phyloP scores from a whole-genome alignment of 2,329 filamentous ascomycete species.

The Penicillium decumbens region DNA sequence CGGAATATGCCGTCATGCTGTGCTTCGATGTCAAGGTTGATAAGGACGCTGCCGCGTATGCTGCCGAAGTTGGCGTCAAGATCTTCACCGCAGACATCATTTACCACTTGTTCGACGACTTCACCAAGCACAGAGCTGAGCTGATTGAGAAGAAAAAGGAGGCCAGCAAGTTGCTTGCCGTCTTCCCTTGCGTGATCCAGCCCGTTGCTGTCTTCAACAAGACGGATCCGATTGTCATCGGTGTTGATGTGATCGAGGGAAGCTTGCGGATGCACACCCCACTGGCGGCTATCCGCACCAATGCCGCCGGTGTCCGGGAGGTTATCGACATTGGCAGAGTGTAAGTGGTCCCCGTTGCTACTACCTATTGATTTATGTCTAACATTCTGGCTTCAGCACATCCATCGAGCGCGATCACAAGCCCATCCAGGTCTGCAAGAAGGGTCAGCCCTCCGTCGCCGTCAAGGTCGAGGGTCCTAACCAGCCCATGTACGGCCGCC shows the following conservation, averaged over 20 bases:
- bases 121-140: constrained; percentile 89
- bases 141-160: constrained; percentile 90
- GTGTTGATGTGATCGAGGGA: constrained; percentile 92
- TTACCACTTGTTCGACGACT: constrained; percentile 95
- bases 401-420: constrained; percentile 98
- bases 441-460: constrained; percentile 93
- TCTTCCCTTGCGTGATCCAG: constrained; percentile 90
- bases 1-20: constrained; percentile 97
- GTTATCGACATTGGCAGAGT: constrained; percentile 84
- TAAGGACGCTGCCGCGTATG: constrained; percentile 87
- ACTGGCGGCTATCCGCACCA: constrained; percentile 78
- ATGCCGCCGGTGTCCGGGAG: constrained; percentile 74
- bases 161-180: constrained; percentile 87
- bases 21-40: constrained; percentile 99
- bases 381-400: constrained; percentile 53
- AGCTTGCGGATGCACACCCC: constrained; percentile 82
- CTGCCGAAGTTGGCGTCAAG: constrained; percentile 91
- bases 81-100: constrained; percentile 99
- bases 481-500: constrained; percentile 90
- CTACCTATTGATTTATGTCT: not conserved
- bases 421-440: constrained; percentile 84
- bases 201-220: constrained; percentile 98
- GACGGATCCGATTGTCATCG: constrained; percentile 88
- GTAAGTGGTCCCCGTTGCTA: constrained; percentile 53
- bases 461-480: constrained; percentile 94